These are phyloP conservation scores for Cryptococcus sp. DNA, from an alignment of 1,284 basidiomycete genomes.

Conservation along the genomic window DNA sequence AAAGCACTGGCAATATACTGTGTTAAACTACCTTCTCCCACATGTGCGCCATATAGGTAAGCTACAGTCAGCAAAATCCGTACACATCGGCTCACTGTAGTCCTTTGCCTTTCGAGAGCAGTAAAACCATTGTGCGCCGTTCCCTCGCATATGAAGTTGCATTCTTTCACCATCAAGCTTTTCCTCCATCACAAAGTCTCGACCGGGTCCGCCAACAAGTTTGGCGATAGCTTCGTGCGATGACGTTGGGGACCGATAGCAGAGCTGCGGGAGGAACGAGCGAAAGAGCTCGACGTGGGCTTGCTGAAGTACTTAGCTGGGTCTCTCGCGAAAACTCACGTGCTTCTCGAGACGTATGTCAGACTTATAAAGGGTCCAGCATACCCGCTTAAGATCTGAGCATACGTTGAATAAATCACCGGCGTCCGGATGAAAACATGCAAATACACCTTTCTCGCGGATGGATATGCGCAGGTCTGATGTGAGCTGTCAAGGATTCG, in stretches of 20 bases:
- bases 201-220: conserved; percentile 62
- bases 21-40: conserved; percentile 75
- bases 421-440: conserved; percentile 84
- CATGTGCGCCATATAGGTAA: conserved; percentile 78
- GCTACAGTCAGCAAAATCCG: conserved; percentile 19
- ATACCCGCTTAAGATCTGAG: conserved; percentile 86
- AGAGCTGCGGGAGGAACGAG: conserved; percentile 87
- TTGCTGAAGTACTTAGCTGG: conserved; percentile 54
- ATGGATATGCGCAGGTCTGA: conserved; percentile 50
- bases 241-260: conserved; percentile 68
- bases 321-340: conserved; percentile 50
- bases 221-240: conserved; percentile 76
- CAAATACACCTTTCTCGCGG: conserved; percentile 74
- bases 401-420: conserved; percentile 88
- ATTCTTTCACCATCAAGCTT: conserved; percentile 94
- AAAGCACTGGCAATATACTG: conserved; percentile 74
- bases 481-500: not conserved
- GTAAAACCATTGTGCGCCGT: conserved; percentile 71
- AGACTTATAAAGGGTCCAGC: conserved; percentile 54
- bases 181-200: conserved; percentile 83
- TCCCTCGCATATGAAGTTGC: conserved; percentile 83
- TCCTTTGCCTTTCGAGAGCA: conserved; percentile 90
- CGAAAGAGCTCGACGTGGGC: conserved; percentile 73
- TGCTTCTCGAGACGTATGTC: conserved; percentile 42
- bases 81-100: conserved; percentile 58